Percentiles rank a stretch among this genome's conserved stretches.
Evolutionary conservation across 192 early-diverging fungal species (phyloP).

Genomic region (Coemansia sp.): DNA sequence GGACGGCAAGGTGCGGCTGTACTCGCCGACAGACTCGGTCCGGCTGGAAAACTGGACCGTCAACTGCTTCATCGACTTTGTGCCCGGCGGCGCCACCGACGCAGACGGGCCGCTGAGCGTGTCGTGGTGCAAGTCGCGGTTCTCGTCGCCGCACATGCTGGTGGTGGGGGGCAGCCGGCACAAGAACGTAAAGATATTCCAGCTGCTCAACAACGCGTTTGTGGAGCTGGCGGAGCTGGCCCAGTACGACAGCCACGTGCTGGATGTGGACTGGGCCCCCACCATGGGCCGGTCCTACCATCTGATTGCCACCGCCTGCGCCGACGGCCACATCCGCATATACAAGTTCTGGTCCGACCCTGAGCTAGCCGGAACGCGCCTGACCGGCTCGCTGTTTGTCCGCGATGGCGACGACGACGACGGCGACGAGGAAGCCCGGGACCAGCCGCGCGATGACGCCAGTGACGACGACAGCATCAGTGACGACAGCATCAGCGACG

Average conservation of each 20-base stretch:
- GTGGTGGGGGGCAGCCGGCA: slow-evolving; percentile 84
- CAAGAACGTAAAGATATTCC: slow-evolving; percentile 64
- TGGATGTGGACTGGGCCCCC: slow-evolving; percentile 55
- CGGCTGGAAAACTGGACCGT: slow-evolving; percentile 76
- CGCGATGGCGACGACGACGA: slow-evolving; percentile 23
- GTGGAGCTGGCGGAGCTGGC: slow-evolving; percentile 55
- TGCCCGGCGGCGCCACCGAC: slow-evolving; percentile 62
- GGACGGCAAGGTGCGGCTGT: slow-evolving; percentile 83
- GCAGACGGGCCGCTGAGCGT: slow-evolving; percentile 78
- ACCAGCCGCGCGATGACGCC: slow-evolving; percentile 7
- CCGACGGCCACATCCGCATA: slow-evolving; percentile 49
- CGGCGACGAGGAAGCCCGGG: not conserved
- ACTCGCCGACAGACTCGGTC: slow-evolving; percentile 79
- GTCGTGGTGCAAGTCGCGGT: slow-evolving; percentile 85
- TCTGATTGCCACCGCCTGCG: slow-evolving; percentile 50
- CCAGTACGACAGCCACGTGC: slow-evolving; percentile 55
- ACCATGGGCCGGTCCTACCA: slow-evolving; percentile 59
- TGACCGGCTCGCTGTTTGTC: slow-evolving; percentile 39
- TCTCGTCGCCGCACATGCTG: slow-evolving; percentile 68
- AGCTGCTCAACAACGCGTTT: slow-evolving; percentile 20
- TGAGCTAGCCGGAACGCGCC: slow-evolving; percentile 13
- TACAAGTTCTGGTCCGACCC: slow-evolving; percentile 53
- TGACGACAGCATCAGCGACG: slow-evolving; percentile 14
- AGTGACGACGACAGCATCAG: slow-evolving; percentile 19
- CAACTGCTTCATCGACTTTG: slow-evolving; percentile 60